These are phyloP conservation scores for Pezicula rhizophila DNA, from an alignment of 2,329 filamentous ascomycete species.

Conservation along the genomic window DNA sequence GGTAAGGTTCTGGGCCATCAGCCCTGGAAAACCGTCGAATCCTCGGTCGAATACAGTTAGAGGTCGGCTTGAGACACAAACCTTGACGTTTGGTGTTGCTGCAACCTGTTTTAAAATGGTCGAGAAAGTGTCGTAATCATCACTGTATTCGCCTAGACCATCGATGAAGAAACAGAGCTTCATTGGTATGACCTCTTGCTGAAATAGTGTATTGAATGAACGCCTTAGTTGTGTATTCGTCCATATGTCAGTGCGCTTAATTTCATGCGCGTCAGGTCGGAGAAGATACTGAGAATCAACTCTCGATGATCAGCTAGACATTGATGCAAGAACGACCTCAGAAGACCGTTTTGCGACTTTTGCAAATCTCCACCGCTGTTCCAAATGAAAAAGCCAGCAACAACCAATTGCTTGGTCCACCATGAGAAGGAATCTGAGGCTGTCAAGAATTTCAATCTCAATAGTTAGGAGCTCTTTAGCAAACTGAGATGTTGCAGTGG, in stretches of 20 bases:
- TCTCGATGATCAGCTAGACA: neutral
- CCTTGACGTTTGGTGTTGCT: too few species aligned
- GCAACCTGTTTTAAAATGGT: neutral
- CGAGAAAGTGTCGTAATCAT: neutral
- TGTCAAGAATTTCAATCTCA: too few species aligned
- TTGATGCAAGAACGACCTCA: conserved; percentile 6
- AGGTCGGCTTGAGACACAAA: conserved; percentile 19
- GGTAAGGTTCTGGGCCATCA: conserved; percentile 20
- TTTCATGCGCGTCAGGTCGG: neutral
- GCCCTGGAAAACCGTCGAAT: conserved; percentile 10
- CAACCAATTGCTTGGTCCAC: conserved; percentile 6
- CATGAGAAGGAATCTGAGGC: too few species aligned
- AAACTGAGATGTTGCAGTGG: too few species aligned
- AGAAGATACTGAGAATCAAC: neutral
- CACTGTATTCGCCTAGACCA: neutral
- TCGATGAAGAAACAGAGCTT: conserved; percentile 11
- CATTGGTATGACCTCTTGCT: neutral
- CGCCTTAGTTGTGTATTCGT: neutral
- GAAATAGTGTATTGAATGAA: neutral
- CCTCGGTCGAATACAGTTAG: conserved; percentile 18
- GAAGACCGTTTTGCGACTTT: conserved; percentile 5
- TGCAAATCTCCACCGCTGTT: conserved; percentile 28
- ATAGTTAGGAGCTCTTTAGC: too few species aligned
- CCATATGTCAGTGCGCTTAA: neutral
- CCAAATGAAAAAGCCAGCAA: conserved; percentile 41